Evolutionary conservation across 2,329 filamentous ascomycete genomes (phyloP).

Genomic region (Tolypocladium tundrense): DNA sequence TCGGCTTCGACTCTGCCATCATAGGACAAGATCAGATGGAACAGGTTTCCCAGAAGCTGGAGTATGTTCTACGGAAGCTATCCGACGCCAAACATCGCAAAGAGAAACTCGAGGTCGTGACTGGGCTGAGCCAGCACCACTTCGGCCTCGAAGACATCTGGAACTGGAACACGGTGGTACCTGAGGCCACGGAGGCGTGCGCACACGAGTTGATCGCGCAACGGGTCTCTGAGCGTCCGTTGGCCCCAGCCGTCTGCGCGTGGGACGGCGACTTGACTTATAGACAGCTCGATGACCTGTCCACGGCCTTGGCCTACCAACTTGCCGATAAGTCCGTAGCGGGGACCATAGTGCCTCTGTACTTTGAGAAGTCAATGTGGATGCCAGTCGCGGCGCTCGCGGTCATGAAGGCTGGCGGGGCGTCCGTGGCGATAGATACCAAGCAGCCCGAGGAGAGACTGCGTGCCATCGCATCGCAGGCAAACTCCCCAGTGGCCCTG

Average conservation of each 20-base stretch:
- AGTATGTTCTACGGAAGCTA: slow-evolving; percentile 5
- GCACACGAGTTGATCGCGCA: slow-evolving; percentile 8
- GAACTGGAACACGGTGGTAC: slow-evolving; percentile 8
- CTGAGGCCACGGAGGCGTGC: slow-evolving; percentile 7
- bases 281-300: slow-evolving; percentile 3
- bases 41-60: slow-evolving; percentile 2
- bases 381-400: slow-evolving; percentile 12
- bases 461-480: slow-evolving; percentile 2
- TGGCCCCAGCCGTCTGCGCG: slow-evolving; percentile 11
- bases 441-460: slow-evolving; percentile 3
- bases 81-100: neutral
- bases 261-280: slow-evolving; percentile 15
- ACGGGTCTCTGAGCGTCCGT: slow-evolving; percentile 6
- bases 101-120: slow-evolving; percentile 2
- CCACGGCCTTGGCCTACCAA: slow-evolving; percentile 1
- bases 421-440: slow-evolving; percentile 16
- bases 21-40: slow-evolving; percentile 3
- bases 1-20: slow-evolving; percentile 6
- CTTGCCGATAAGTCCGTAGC: slow-evolving; percentile 2
- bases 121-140: slow-evolving; percentile 2
- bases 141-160: slow-evolving; percentile 9
- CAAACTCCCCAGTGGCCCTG: slow-evolving; percentile 1
- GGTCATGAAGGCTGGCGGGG: slow-evolving; percentile 13
- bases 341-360: slow-evolving; percentile 11
- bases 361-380: slow-evolving; percentile 16